phyloP scores from a whole-genome alignment of 306 rosid species.

The Citrullus amarus region DNA sequence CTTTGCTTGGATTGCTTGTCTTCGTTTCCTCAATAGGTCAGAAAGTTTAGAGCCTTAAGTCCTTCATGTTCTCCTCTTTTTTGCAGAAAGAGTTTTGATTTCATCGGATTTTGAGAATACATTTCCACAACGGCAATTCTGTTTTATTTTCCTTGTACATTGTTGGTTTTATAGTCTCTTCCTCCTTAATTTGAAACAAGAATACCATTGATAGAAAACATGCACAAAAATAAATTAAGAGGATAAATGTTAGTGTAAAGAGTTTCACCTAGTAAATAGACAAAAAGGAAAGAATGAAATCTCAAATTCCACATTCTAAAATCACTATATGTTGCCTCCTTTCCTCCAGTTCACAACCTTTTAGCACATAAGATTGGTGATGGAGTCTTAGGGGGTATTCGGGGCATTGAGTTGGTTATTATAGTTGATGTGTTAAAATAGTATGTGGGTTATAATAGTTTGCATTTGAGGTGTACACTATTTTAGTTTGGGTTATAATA shows the following conservation, averaged over 20 bases:
- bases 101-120: background rate
- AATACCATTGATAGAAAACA: background rate
- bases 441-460: too few relatives aligned
- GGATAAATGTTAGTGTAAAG: background rate
- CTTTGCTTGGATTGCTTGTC: background rate
- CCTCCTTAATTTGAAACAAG: background rate
- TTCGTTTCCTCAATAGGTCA: background rate
- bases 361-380: background rate
- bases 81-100: background rate
- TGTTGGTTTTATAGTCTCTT: background rate
- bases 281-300: background rate
- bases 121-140: background rate
- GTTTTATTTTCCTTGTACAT: background rate
- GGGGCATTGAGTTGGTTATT: too few relatives aligned
- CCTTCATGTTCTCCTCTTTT: background rate
- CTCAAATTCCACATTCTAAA: background rate
- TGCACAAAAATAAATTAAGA: background rate
- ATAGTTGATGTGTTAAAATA: too few relatives aligned
- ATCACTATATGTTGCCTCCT: background rate
- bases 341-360: background rate
- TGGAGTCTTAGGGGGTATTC: too few relatives aligned
- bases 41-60: background rate
- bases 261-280: background rate
- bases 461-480: too few relatives aligned
- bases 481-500: too few relatives aligned